Evolutionary conservation across 192 early-diverging fungal genomes (phyloP), one percentile per base, ranked within the genome.

Genomic region (Coemansia sp.): DNA sequence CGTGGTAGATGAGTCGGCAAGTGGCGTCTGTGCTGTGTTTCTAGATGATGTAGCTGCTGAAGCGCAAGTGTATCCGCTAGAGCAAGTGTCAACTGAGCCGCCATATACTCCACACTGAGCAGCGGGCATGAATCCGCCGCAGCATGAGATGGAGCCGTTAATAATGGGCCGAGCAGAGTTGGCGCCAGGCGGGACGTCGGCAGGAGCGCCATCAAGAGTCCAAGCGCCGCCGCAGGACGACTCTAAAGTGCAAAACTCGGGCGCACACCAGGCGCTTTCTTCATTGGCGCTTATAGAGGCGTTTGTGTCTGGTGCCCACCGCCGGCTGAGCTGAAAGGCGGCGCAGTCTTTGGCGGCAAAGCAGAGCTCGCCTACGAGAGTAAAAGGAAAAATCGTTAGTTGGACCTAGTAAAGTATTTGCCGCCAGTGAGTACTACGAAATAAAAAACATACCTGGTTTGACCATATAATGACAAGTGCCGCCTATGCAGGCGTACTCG

Each of bases 191-290:
- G 79, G 74, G 21, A 59, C 39, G 7, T 71, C 47, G 13, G n/a
- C 19, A 3, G 84, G 86, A 9, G 86, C 80, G 21, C 81, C 76
- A 3, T 70, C 67, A 8, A 86, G 72, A 28, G 85, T 84, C 88
- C 88, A 89, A 13, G 86, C 87, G 21, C 86, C 85, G 35, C 82
- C 87, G 63, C 89, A 91, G 0, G 77, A 80, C 9, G 88, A 88
- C 46, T 86, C 89, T 13, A 89, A 64, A 8, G 88, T 88, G 67
- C 88, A 89, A 43, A 82, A 79, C 14, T 77, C 66, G 10, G 88
- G 84, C 1, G 80, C 75, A 65, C 89, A 80, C 66, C 72, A 74
- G 39, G 58, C 37, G 35, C 37, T 37, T 42, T 19, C 19, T 13
- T 28, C 63, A 13, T 76, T 72, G 16, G 23, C 30, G 9, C 64